phyloP scores from a whole-genome alignment of 2,329 filamentous ascomycete genomes.

The Botryotinia calthae region DNA sequence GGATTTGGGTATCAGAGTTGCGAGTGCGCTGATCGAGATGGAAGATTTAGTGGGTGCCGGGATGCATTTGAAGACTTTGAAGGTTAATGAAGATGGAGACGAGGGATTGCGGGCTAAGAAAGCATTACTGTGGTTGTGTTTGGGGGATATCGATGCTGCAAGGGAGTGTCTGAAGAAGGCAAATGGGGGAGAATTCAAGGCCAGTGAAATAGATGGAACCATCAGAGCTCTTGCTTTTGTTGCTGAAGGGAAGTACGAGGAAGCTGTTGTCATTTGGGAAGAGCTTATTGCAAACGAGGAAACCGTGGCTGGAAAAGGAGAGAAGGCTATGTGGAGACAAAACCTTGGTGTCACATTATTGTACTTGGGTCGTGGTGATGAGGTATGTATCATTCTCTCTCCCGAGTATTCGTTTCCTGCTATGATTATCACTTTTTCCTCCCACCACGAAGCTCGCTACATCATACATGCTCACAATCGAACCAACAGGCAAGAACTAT shows the following conservation, averaged over 20 bases:
- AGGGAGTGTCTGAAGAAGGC: constrained; percentile 48
- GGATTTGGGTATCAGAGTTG: constrained; percentile 70
- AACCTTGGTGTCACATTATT: constrained; percentile 83
- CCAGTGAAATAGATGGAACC: constrained; percentile 43
- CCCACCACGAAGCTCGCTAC: not conserved
- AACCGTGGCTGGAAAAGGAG: constrained; percentile 33
- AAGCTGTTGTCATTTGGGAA: constrained; percentile 62
- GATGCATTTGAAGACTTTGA: constrained; percentile 65
- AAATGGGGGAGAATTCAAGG: constrained; percentile 32
- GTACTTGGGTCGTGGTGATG: constrained; percentile 73
- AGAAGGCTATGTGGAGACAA: constrained; percentile 70
- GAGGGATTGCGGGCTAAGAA: constrained; percentile 45
- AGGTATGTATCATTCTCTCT: constrained; percentile 49
- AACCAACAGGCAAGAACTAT: constrained; percentile 57
- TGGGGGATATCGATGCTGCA: constrained; percentile 74
- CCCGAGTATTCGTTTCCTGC: not conserved
- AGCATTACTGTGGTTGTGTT: constrained; percentile 70
- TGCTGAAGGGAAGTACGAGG: constrained; percentile 70
- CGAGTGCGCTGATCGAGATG: constrained; percentile 74
- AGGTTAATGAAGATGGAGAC: constrained; percentile 37
- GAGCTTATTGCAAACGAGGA: constrained; percentile 42
- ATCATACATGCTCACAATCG: constrained; percentile 2
- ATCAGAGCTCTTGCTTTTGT: constrained; percentile 71
- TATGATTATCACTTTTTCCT: not conserved
- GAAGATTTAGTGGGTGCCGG: constrained; percentile 79